These are phyloP conservation scores for Cyclotella baltica DNA, from an alignment of 108 stramenopile species.

Conservation along the genomic window DNA sequence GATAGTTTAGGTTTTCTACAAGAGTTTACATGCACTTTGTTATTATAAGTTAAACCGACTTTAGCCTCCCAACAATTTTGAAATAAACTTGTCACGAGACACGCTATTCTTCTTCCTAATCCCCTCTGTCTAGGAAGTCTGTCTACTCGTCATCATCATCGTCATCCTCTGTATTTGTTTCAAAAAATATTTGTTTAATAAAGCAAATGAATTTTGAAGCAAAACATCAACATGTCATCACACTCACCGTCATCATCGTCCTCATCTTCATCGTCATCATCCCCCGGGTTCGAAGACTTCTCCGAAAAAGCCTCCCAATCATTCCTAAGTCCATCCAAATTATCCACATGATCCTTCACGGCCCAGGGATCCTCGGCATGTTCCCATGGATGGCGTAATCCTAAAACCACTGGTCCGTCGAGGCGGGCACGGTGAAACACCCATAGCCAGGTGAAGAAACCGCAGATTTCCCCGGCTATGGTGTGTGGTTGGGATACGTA, in stretches of 20 bases:
- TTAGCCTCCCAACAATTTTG: no score
- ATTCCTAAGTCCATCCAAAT: constrained; percentile 51
- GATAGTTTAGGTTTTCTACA: no score
- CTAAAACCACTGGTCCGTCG: constrained; percentile 78
- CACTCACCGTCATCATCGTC: constrained; percentile 57
- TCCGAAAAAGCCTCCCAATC: constrained; percentile 66
- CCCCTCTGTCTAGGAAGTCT: no score
- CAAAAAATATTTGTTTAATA: background rate
- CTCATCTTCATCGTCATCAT: constrained; percentile 73
- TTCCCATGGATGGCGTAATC: constrained; percentile 86
- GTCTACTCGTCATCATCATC: constrained; percentile 27
- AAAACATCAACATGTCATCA: background rate
- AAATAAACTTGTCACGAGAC: background rate
- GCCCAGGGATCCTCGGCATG: constrained; percentile 64
- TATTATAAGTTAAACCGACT: no score
- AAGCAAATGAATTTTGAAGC: background rate
- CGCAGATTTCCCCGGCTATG: constrained; percentile 71
- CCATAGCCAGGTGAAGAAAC: constrained; percentile 86
- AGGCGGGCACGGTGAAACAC: constrained; percentile 78
- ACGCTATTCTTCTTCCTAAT: no score
- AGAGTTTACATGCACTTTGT: no score
- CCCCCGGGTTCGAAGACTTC: constrained; percentile 63
- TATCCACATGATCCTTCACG: constrained; percentile 50
- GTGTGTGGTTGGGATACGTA: constrained; percentile 42
- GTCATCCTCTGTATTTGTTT: constrained; percentile 1